These are phyloP conservation scores for Hypomyces perniciosus DNA, from an alignment of 2,329 filamentous ascomycete species.

Conservation along the genomic window DNA sequence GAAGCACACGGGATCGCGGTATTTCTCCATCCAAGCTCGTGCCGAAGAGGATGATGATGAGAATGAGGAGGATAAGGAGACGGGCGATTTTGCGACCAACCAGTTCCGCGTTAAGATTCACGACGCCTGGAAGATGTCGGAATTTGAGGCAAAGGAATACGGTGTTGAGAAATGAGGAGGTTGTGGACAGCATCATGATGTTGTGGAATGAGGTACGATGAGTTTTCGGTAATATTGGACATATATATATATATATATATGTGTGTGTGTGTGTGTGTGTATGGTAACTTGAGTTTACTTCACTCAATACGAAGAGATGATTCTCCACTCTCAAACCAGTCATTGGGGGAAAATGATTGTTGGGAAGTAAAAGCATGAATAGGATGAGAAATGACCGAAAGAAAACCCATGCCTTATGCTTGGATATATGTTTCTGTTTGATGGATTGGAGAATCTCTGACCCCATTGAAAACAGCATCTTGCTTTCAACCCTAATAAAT, in stretches of 20 bases:
- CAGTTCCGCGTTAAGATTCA: slow-evolving; percentile 15
- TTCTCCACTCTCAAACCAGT: not conserved
- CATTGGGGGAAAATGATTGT: too few species aligned
- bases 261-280: too few species aligned
- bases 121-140: slow-evolving; percentile 18
- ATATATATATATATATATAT: too few species aligned
- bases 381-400: too few species aligned
- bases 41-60: slow-evolving; percentile 21
- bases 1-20: slow-evolving; percentile 34
- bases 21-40: slow-evolving; percentile 30
- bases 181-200: too few species aligned
- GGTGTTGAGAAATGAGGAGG: slow-evolving; percentile 12
- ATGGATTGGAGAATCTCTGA: not conserved
- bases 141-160: slow-evolving; percentile 13
- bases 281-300: not conserved
- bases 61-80: slow-evolving; percentile 19
- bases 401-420: too few species aligned
- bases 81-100: slow-evolving; percentile 26
- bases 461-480: not conserved
- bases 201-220: slow-evolving; percentile 4
- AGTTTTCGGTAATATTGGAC: not conserved
- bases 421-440: not conserved
- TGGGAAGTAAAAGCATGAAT: too few species aligned
- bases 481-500: slow-evolving; percentile 2
- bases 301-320: not conserved